These are phyloP conservation scores for Adansonia madagascariensis DNA, from an alignment of 441 rosid genomes.

Conservation along the genomic window DNA sequence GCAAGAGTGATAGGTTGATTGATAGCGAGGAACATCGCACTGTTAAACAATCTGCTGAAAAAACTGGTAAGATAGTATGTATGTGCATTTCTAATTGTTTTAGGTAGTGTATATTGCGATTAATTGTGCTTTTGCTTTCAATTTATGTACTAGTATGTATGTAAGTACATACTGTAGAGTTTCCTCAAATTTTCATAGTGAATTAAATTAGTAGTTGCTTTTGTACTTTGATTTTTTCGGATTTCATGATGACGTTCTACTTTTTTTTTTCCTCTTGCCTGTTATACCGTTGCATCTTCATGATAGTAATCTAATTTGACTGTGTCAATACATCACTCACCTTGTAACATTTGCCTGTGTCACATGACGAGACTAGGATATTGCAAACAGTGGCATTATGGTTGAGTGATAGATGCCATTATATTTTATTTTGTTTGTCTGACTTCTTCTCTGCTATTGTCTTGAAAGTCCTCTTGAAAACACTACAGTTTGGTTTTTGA, in stretches of 20 bases:
- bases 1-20: constrained; percentile 18
- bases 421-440: background rate
- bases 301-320: background rate
- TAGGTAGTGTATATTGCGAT: background rate
- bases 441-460: background rate
- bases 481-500: background rate
- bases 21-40: constrained; percentile 50
- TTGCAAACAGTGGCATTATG: background rate
- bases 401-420: background rate
- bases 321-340: background rate
- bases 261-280: background rate
- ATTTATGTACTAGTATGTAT: background rate
- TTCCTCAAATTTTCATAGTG: background rate
- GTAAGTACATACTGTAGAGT: background rate
- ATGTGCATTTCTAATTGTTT: background rate
- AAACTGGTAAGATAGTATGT: constrained; percentile 66
- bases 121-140: background rate
- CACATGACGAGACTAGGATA: background rate
- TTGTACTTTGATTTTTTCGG: background rate
- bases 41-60: constrained; percentile 55
- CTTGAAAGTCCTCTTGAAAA: background rate
- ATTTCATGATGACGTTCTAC: background rate
- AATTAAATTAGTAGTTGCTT: background rate
- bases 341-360: background rate
- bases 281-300: background rate